Conservation (phyloP, 208 protist species). For the Cochliopodium minus region DNA sequence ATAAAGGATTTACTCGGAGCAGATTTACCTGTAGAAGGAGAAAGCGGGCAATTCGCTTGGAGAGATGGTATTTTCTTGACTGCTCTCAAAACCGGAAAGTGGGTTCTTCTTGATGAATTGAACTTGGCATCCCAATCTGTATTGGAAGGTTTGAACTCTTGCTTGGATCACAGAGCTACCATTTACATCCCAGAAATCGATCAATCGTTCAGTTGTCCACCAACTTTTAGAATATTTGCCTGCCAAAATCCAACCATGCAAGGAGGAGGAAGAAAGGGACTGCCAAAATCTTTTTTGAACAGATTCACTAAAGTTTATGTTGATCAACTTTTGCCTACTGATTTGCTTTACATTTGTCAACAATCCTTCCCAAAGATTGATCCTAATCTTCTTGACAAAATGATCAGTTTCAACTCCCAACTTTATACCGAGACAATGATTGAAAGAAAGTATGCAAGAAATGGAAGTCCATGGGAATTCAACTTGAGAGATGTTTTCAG, state of each 20-base stretch:
- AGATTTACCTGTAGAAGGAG: slow-evolving; percentile 61
- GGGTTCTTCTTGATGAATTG: slow-evolving; percentile 99
- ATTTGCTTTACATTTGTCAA: slow-evolving; percentile 55
- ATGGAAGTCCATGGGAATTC: slow-evolving; percentile 56
- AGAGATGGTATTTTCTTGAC: slow-evolving; percentile 90
- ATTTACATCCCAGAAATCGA: slow-evolving; percentile 74
- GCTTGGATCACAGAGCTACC: slow-evolving; percentile 92
- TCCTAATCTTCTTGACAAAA: slow-evolving; percentile 39
- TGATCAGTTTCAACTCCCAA: slow-evolving; percentile 79
- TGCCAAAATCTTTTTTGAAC: slow-evolving; percentile 99
- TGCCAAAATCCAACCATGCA: slow-evolving; percentile 93
- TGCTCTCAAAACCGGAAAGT: slow-evolving; percentile 77
- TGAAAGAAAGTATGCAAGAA: background rate
- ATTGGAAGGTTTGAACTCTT: slow-evolving; percentile 97
- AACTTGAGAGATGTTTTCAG: slow-evolving; percentile 98
- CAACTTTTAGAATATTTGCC: slow-evolving; percentile 91
- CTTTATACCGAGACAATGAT: slow-evolving; percentile 71
- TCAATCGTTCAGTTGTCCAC: slow-evolving; percentile 40
- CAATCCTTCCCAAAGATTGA: slow-evolving; percentile 53
- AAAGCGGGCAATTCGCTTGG: slow-evolving; percentile 75
- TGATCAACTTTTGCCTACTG: slow-evolving; percentile 53
- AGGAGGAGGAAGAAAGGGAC: slow-evolving; percentile 94
- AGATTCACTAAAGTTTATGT: slow-evolving; percentile 92
- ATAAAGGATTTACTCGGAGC: slow-evolving; percentile 37
- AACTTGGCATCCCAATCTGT: slow-evolving; percentile 99